phyloP scores from a whole-genome alignment of 179 eudicot genomes.

The Carnegiea gigantea region DNA sequence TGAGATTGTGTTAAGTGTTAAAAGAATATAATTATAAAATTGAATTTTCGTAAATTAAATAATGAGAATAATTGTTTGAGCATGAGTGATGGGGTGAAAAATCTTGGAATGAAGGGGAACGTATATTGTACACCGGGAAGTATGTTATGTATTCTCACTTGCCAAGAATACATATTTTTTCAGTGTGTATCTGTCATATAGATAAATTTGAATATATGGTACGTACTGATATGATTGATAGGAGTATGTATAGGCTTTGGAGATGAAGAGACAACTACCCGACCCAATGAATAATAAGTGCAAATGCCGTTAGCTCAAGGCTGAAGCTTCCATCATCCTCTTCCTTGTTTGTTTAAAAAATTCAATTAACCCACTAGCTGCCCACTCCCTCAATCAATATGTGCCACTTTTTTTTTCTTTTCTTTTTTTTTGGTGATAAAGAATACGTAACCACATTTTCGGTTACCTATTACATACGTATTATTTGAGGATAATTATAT shows the following conservation, averaged over 20 bases:
- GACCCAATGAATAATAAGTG: background rate
- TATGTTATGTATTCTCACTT: too few species aligned
- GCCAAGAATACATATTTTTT: background rate
- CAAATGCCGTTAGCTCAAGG: background rate
- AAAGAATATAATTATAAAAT: background rate
- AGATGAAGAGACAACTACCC: background rate
- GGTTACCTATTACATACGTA: too few species aligned
- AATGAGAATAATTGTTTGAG: background rate
- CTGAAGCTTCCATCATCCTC: background rate
- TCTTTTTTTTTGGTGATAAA: too few species aligned
- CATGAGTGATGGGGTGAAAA: background rate
- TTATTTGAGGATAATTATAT: too few species aligned
- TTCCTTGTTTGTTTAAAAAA: background rate
- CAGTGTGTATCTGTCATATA: too few species aligned
- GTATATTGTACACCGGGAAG: too few species aligned
- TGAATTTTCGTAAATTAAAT: background rate
- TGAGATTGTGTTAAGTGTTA: background rate
- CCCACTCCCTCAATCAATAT: background rate
- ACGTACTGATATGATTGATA: background rate
- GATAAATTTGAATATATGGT: background rate
- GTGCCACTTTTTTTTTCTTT: too few species aligned
- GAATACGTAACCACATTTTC: too few species aligned
- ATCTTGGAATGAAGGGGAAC: background rate
- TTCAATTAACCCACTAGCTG: background rate
- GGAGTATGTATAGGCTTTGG: background rate